Evolutionary conservation across 2,329 filamentous ascomycete species (phyloP), one percentile per base, ranked within the genome.

Genomic region (Penicillium sp.): DNA sequence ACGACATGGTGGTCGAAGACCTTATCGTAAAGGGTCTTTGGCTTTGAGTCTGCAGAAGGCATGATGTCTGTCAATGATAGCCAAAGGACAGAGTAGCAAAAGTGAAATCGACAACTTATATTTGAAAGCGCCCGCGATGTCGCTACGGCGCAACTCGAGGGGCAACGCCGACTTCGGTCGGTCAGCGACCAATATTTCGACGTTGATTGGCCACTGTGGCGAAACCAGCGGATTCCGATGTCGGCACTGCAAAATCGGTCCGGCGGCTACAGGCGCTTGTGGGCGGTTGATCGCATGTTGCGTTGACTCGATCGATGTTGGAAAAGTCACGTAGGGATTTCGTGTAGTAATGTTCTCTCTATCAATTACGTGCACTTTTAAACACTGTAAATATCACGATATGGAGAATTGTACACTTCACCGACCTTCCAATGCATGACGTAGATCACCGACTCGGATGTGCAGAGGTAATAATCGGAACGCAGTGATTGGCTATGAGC

Each of bases 1-100:
- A 98, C 89, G 57, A 96, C 83, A 67, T 98, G 92, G 71, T 83
- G 83, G 57, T 86, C 79, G 58, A 96, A 84, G 68, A 96, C 89
- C 80, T 96, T 96, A 76, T 96, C 90, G 71, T 96, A 96, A 61
- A 95, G 76, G 55, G 89, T 95, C 68, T 82, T 82, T 38, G 85
- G 86, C 50, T 74, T 76, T 64, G 74, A 73, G 53, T 83, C 80
- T 54, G 77, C 78, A 60, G 74, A 77, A 62, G 87, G 87, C 87
- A 94, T 93, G 10, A 15, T 25, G 23, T 13, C 26, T 11, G 32
- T n/a, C n/a, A n/a, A n/a, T 13, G 41, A 56, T 41, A 38, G 42
- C 25, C 22, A 16, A 33, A 42, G 33, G 22, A 13, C 20, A 14
- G 26, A 30, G 35, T 23, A 31, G 28, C 16, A 23, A 46, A 32